Evolutionary conservation across 2,329 filamentous ascomycete genomes (phyloP).

Genomic region (Colletotrichum sp.): DNA sequence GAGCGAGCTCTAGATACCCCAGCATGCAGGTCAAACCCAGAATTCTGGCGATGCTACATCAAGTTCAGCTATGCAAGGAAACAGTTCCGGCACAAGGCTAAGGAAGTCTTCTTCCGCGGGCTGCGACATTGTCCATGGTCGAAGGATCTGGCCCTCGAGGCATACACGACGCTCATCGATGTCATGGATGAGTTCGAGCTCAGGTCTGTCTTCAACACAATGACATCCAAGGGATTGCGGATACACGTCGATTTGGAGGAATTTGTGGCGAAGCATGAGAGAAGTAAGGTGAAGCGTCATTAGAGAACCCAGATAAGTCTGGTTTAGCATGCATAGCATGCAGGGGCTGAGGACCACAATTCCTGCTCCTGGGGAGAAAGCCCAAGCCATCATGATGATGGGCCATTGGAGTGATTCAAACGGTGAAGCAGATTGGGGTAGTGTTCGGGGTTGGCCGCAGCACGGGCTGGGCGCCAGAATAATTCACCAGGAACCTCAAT

Average conservation of each 20-base stretch:
- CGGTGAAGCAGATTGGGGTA: neutral
- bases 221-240: constrained; percentile 54
- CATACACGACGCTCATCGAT: constrained; percentile 47
- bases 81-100: constrained; percentile 44
- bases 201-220: constrained; percentile 50
- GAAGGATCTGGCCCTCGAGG: constrained; percentile 56
- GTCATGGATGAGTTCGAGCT: constrained; percentile 55
- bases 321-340: neutral
- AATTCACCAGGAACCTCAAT: neutral
- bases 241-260: constrained; percentile 58
- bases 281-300: constrained; percentile 3
- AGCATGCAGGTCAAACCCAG: constrained; percentile 40
- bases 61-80: constrained; percentile 46
- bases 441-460: neutral
- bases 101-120: constrained; percentile 53
- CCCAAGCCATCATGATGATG: neutral
- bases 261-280: constrained; percentile 42
- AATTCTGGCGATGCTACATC: constrained; percentile 57
- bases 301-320: neutral
- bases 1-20: constrained; percentile 53
- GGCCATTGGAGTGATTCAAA: neutral
- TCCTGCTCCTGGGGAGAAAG: neutral
- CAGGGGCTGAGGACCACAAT: neutral
- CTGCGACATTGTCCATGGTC: constrained; percentile 53
- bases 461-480: neutral